Base-by-base conservation (phyloP, 139 green algal genomes). In the Tetradesmus lagerheimii region DNA sequence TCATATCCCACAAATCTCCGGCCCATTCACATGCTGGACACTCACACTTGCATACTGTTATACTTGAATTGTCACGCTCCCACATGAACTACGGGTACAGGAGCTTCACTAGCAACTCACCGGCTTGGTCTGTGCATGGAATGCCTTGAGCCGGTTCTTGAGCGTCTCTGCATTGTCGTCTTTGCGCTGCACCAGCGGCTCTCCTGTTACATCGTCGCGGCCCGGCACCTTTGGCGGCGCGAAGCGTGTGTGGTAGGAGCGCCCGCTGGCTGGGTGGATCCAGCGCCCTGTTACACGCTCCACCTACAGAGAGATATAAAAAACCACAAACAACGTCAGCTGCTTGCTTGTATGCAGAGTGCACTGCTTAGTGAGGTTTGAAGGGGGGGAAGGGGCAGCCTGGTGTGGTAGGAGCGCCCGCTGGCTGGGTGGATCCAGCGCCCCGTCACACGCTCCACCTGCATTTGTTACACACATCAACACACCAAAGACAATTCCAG, bases 111-210 rank as follows among this genome's bases (percentile, higher is more conserved):
- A 57, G 5, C 35, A 25, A 6, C 80, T 83, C 39, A 98, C 96
- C 53, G 97, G 97, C 39, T 93, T 91, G 9, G 98, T 99, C 93
- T 99, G 97, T 31, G 89, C 91, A 87, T 98, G 97, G 94, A 99
- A 99, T 4, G 97, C 96, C 9, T 78, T 88, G 67, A 99, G 93
- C 3, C 98, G 95, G 29, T 92, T 94, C 91, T 98, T 98, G 18
- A 99, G 94, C 15, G 97, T 99, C 57, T 99, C 97, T 12, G 96
- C 97, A 90, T 99, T 99, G 95, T 99, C 98, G 91, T 99, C 98
- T 93, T 99, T 99, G 62, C 98, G 94, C 90, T 96, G 93, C 35
- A 99, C 96, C 25, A 99, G 96, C 4, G 98, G 96, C 94, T 99
- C 98, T 4, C 98, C 93, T 0, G 94, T 96, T 16, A 95, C 35